These are phyloP conservation scores for Mycosphaerella sp. DNA, from an alignment of 2,329 filamentous ascomycete genomes.

Conservation along the genomic window DNA sequence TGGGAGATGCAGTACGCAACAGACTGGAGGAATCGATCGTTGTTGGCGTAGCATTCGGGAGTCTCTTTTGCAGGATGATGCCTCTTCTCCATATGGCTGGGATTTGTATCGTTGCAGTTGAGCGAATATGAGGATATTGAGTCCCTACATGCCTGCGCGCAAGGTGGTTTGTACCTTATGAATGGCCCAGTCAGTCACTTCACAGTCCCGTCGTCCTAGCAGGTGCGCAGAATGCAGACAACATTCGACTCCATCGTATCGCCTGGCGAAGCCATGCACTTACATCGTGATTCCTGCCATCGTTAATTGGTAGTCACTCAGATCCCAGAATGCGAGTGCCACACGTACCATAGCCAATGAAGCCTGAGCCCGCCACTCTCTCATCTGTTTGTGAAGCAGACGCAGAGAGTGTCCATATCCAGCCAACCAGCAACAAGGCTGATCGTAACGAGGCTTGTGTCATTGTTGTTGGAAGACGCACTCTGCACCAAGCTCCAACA, in stretches of 20 bases:
- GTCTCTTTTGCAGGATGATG: slow-evolving; percentile 17
- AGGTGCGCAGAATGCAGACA: not conserved
- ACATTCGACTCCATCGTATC: too few relatives aligned
- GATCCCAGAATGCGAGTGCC: not conserved
- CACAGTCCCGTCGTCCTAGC: not conserved
- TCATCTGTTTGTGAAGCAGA: slow-evolving; percentile 3
- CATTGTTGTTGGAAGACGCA: not conserved
- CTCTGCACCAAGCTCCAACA: not conserved
- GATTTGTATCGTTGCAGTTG: slow-evolving; percentile 10
- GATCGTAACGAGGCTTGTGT: not conserved
- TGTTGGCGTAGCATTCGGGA: slow-evolving; percentile 29
- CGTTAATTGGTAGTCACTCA: not conserved
- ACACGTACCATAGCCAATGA: slow-evolving; percentile 6
- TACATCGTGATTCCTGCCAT: not conserved
- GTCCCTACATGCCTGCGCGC: slow-evolving; percentile 23
- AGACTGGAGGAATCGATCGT: slow-evolving; percentile 26
- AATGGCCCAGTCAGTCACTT: not conserved
- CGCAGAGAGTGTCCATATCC: not conserved
- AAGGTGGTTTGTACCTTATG: slow-evolving; percentile 23
- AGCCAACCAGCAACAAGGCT: not conserved
- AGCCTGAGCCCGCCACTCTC: not conserved
- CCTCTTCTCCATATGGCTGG: slow-evolving; percentile 7
- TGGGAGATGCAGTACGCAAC: slow-evolving; percentile 29
- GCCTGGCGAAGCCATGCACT: not conserved
- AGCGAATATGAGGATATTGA: slow-evolving; percentile 13